phyloP scores from a whole-genome alignment of 768 basidiomycete species.

The Mrakia hoshinonis region DNA sequence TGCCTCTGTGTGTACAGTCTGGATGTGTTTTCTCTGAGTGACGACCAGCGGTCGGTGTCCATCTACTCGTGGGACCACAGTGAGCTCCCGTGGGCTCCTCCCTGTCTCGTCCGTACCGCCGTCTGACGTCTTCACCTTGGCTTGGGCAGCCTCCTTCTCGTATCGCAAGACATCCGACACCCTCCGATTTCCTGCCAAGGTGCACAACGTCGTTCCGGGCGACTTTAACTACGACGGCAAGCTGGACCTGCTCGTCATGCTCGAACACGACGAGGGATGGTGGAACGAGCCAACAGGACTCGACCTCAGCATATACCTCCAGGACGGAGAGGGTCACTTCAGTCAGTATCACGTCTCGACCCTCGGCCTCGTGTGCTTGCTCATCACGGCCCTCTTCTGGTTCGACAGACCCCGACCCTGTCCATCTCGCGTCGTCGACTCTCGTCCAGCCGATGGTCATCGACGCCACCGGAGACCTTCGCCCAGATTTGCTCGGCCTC shows the following conservation, averaged over 20 bases:
- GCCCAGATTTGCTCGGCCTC: slow-evolving; percentile 74
- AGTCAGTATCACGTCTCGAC: slow-evolving; percentile 21
- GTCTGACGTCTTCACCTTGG: slow-evolving; percentile 44
- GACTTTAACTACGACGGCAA: slow-evolving; percentile 90
- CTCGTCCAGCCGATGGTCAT: slow-evolving; percentile 73
- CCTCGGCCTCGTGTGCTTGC: background rate
- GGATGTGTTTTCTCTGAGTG: slow-evolving; percentile 66
- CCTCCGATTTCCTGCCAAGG: slow-evolving; percentile 38
- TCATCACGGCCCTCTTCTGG: slow-evolving; percentile 42
- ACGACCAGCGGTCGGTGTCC: slow-evolving; percentile 67
- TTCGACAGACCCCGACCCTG: slow-evolving; percentile 28
- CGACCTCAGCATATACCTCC: slow-evolving; percentile 63
- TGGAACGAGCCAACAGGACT: slow-evolving; percentile 44
- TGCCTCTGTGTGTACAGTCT: slow-evolving; percentile 47
- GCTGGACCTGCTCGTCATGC: slow-evolving; percentile 84
- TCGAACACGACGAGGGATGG: slow-evolving; percentile 48
- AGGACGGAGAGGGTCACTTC: slow-evolving; percentile 41
- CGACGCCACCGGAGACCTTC: slow-evolving; percentile 80
- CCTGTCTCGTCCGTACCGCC: slow-evolving; percentile 46
- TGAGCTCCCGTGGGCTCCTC: background rate
- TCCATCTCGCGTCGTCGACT: slow-evolving; percentile 45
- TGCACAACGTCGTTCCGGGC: slow-evolving; percentile 79
- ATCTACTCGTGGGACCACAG: slow-evolving; percentile 70
- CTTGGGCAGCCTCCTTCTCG: slow-evolving; percentile 17
- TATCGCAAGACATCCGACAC: slow-evolving; percentile 33